These are phyloP conservation scores for Tirmania nivea DNA, from an alignment of 495 filamentous ascomycete species.

Conservation along the genomic window DNA sequence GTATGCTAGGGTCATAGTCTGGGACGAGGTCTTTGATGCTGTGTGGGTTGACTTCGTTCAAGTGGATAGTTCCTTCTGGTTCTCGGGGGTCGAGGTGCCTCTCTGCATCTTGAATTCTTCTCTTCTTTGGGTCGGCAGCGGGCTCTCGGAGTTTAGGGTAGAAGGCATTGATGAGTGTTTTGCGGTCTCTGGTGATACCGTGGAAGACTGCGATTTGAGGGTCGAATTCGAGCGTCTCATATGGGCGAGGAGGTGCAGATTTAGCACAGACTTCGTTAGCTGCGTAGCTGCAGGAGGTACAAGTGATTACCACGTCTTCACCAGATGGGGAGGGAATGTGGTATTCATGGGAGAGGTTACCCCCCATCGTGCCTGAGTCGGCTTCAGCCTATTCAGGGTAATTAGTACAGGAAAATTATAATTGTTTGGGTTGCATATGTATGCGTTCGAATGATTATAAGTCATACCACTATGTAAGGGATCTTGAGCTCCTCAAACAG, in stretches of 20 bases:
- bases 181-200: slow-evolving; percentile 13
- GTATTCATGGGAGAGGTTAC: slow-evolving; percentile 81
- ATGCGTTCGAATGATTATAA: background rate
- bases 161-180: slow-evolving; percentile 9
- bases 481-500: slow-evolving; percentile 70
- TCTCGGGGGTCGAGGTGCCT: background rate
- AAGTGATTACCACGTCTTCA: slow-evolving; percentile 67
- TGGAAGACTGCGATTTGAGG: slow-evolving; percentile 11
- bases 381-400: slow-evolving; percentile 37
- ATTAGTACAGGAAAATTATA: no score
- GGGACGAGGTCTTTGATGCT: slow-evolving; percentile 51
- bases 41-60: slow-evolving; percentile 42
- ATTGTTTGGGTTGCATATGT: background rate
- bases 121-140: background rate
- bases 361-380: slow-evolving; percentile 89
- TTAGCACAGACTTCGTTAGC: slow-evolving; percentile 68
- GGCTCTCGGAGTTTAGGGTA: slow-evolving; percentile 3
- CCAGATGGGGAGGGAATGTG: slow-evolving; percentile 62
- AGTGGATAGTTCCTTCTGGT: slow-evolving; percentile 6
- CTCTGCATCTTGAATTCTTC: background rate
- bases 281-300: slow-evolving; percentile 47
- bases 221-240: background rate
- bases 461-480: slow-evolving; percentile 41
- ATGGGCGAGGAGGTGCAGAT: slow-evolving; percentile 4
- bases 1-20: slow-evolving; percentile 47